These are phyloP conservation scores for Violaceomyces palustris DNA, from an alignment of 1,284 basidiomycete species.

Conservation along the genomic window DNA sequence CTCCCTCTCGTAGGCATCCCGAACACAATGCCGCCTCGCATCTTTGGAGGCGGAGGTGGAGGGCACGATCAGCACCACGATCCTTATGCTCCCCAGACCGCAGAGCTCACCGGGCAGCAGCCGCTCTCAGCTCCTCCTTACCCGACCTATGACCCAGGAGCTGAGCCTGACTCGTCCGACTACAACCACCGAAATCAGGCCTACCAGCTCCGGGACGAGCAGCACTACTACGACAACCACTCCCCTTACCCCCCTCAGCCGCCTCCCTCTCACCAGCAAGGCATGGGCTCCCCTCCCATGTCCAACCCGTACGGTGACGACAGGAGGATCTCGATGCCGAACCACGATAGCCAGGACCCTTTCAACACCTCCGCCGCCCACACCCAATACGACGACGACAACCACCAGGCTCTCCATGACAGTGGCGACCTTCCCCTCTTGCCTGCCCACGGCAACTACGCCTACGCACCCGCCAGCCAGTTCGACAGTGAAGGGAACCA, in stretches of 20 bases:
- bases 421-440: slow-evolving; percentile 28
- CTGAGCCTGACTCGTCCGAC: slow-evolving; percentile 13
- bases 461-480: slow-evolving; percentile 38
- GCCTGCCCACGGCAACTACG: slow-evolving; percentile 27
- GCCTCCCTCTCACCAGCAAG: not conserved
- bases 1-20: too few species aligned
- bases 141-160: slow-evolving; percentile 32
- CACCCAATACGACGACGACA: slow-evolving; percentile 6
- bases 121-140: too few species aligned
- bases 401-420: slow-evolving; percentile 15
- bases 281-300: slow-evolving; percentile 9
- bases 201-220: slow-evolving; percentile 9
- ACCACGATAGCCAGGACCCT: slow-evolving; percentile 8
- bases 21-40: too few species aligned
- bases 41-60: too few species aligned
- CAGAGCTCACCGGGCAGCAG: too few species aligned
- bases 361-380: not conserved
- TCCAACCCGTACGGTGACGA: slow-evolving; percentile 26
- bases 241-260: slow-evolving; percentile 2
- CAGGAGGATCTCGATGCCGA: too few species aligned
- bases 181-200: slow-evolving; percentile 12
- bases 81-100: too few species aligned
- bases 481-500: slow-evolving; percentile 43
- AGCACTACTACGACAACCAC: slow-evolving; percentile 1
- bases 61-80: too few species aligned